Percentiles rank a stretch among this genome's conserved stretches.
phyloP scores from a whole-genome alignment of 108 stramenopile species.

The Fragilaria crotonensis region DNA sequence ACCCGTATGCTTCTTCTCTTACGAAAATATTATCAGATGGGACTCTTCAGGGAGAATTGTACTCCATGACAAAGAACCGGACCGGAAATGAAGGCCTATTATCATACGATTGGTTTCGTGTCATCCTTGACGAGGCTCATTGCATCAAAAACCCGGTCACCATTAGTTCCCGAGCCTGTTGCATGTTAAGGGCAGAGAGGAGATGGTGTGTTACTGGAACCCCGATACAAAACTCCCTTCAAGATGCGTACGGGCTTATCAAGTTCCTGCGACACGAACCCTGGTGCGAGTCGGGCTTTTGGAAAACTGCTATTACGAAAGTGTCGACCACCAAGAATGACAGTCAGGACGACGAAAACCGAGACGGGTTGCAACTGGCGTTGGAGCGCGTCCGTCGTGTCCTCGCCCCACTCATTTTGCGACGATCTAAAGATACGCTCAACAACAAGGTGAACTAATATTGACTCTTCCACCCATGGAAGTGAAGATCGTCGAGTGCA shows the following conservation, averaged over 20 bases:
- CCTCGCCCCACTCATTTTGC: conserved; percentile 61
- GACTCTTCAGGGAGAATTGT: conserved; percentile 19
- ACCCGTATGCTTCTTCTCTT: background rate
- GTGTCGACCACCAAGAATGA: conserved; percentile 2
- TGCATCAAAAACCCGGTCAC: conserved; percentile 68
- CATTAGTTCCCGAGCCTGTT: conserved; percentile 60
- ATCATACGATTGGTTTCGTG: conserved; percentile 43
- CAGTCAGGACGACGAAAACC: conserved; percentile 13
- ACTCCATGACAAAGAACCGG: background rate
- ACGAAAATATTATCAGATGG: conserved; percentile 12
- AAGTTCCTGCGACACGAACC: conserved; percentile 80
- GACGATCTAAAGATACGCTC: conserved; percentile 72
- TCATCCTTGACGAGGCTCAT: conserved; percentile 82
- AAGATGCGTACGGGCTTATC: conserved; percentile 69
- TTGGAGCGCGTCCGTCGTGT: conserved; percentile 65
- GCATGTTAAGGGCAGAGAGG: conserved; percentile 44
- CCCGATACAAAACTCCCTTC: conserved; percentile 76
- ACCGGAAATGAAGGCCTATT: conserved; percentile 7
- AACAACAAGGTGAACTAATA: conserved; percentile 62
- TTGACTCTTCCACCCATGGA: conserved; percentile 69
- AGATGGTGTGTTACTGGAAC: conserved; percentile 82
- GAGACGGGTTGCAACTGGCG: conserved; percentile 20
- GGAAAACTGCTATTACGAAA: conserved; percentile 62
- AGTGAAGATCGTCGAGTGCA: conserved; percentile 49
- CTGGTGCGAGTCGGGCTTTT: conserved; percentile 66